Conservation (phyloP, 2,329 filamentous ascomycete species). For the Fonsecaea pedrosoi region DNA sequence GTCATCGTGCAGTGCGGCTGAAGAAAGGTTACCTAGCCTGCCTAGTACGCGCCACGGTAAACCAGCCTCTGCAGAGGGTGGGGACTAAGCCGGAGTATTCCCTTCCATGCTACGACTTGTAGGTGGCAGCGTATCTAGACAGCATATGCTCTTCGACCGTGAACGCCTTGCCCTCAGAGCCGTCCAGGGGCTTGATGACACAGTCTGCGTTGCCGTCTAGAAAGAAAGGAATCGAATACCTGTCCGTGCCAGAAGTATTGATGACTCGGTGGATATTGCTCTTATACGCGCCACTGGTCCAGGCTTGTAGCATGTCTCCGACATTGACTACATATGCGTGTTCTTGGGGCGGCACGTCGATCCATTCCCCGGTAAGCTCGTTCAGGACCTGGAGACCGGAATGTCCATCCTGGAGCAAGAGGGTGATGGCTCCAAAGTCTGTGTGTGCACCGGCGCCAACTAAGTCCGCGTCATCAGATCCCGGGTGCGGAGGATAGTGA, state of each 20-base stretch:
- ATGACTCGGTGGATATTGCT: conserved; percentile 64
- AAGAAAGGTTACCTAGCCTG: not conserved
- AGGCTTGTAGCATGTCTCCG: conserved; percentile 34
- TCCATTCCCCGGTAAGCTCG: conserved; percentile 53
- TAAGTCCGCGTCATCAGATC: conserved; percentile 32
- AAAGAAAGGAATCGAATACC: conserved; percentile 65
- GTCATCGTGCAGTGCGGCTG: conserved; percentile 9
- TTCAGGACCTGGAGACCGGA: conserved; percentile 62
- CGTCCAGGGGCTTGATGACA: conserved; percentile 38
- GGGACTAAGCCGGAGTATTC: not conserved
- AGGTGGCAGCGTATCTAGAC: conserved; percentile 29
- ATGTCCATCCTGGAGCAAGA: conserved; percentile 60
- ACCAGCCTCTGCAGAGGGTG: not conserved
- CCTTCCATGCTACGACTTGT: conserved; percentile 9
- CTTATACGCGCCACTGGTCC: conserved; percentile 62
- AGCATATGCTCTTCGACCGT: conserved; percentile 38
- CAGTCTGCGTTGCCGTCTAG: conserved; percentile 61
- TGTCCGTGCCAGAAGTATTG: conserved; percentile 57
- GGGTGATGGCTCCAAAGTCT: conserved; percentile 64
- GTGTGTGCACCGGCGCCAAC: conserved; percentile 45
- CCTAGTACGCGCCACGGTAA: not conserved
- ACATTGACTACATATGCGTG: conserved; percentile 58
- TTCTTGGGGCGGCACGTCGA: conserved; percentile 52
- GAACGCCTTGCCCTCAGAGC: conserved; percentile 24
- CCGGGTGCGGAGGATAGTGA: conserved; percentile 43